Percentiles rank a stretch among this genome's conserved stretches.
phyloP scores from a whole-genome alignment of 1,139 yeast genomes.

The Scheffersomyces segobiensis region DNA sequence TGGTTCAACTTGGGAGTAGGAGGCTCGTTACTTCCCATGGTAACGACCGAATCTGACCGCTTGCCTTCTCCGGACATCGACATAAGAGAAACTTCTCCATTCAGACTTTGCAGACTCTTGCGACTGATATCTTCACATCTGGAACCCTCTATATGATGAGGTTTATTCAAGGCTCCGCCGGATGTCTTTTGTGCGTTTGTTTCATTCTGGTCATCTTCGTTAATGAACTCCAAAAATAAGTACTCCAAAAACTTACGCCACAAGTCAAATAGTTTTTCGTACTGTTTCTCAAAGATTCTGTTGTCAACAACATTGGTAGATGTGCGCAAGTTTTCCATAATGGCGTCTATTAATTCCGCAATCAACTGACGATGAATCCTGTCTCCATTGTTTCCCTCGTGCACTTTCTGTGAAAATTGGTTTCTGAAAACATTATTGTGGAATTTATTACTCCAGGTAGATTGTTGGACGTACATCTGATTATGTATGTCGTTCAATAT shows the following conservation, averaged over 20 bases:
- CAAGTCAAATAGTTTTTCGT: conserved; percentile 12
- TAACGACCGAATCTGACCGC: not conserved
- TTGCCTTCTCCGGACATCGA: not conserved
- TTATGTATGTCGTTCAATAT: conserved; percentile 24
- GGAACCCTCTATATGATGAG: conserved; percentile 4
- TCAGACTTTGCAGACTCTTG: conserved; percentile 1
- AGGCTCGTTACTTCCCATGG: not conserved
- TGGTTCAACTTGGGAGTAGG: not conserved
- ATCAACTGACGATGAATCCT: conserved; percentile 11
- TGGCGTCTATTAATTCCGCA: conserved; percentile 12
- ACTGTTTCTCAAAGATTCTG: conserved; percentile 3
- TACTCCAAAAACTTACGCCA: conserved; percentile 22
- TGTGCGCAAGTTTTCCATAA: conserved; percentile 15
- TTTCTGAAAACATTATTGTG: not conserved
- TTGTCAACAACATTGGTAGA: conserved; percentile 5
- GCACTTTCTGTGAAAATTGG: not conserved
- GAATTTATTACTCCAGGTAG: conserved; percentile 6
- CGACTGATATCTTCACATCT: conserved; percentile 1
- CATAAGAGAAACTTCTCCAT: not conserved
- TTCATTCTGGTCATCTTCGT: not conserved
- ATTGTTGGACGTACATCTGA: conserved; percentile 13
- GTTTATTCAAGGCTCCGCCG: not conserved
- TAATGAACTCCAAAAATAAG: conserved; percentile 14
- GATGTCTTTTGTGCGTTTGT: not conserved
- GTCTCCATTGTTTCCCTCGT: conserved; percentile 5